Conservation (phyloP, 768 basidiomycete species). For the Piloderma croceum region DNA sequence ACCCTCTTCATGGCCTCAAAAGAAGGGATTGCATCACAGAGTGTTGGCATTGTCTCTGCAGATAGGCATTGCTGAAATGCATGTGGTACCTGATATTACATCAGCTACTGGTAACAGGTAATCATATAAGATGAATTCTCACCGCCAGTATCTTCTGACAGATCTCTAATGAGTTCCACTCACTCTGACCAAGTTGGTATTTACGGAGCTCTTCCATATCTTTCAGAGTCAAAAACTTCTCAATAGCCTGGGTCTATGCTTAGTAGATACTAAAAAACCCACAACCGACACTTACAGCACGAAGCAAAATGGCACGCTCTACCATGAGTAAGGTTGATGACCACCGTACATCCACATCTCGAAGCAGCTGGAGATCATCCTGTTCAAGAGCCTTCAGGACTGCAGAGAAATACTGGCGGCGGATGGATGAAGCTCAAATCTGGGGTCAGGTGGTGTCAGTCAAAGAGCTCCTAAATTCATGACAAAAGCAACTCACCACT, state of each 20-base stretch:
- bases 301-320: constrained; percentile 20
- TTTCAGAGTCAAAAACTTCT: constrained; percentile 14
- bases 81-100: constrained; percentile 22
- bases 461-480: constrained; percentile 1
- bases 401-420: constrained; percentile 15
- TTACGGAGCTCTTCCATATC: constrained; percentile 22
- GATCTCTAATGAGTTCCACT: constrained; percentile 22
- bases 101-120: not conserved
- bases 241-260: constrained; percentile 19
- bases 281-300: constrained; percentile 14
- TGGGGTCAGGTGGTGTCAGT: too few species aligned
- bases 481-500: constrained; percentile 13
- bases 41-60: constrained; percentile 24
- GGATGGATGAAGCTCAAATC: constrained; percentile 22
- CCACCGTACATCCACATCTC: constrained; percentile 26
- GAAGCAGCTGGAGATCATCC: constrained; percentile 25
- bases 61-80: constrained; percentile 29
- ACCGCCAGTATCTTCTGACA: constrained; percentile 24
- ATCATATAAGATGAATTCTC: constrained; percentile 3
- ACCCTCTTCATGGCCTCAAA: constrained; percentile 20
- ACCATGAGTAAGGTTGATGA: constrained; percentile 28
- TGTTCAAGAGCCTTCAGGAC: constrained; percentile 8
- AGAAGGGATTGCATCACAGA: constrained; percentile 22
- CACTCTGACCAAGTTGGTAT: constrained; percentile 13
- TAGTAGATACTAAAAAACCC: constrained; percentile 4